Conservation (phyloP, 352 stramenopile species). For the Pythium biforme region DNA sequence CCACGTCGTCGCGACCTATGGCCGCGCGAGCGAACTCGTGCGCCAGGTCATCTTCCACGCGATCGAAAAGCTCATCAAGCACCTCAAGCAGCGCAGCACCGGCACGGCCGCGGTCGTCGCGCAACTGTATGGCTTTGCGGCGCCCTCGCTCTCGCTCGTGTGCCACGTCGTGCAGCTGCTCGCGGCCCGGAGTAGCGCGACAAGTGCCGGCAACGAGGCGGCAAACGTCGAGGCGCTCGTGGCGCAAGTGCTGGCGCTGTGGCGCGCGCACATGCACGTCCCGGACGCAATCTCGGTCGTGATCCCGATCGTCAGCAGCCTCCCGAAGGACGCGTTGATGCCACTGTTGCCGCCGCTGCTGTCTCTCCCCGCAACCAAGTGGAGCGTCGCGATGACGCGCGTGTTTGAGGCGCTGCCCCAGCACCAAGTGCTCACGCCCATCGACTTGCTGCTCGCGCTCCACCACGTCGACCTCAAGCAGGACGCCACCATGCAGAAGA, state of each 20-base stretch:
- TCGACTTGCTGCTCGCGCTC: constrained; percentile 70
- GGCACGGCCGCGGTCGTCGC: constrained; percentile 57
- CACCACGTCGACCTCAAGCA: constrained; percentile 75
- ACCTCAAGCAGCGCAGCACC: constrained; percentile 59
- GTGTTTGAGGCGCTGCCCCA: constrained; percentile 74
- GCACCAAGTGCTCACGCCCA: constrained; percentile 51
- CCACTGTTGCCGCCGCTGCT: constrained; percentile 61
- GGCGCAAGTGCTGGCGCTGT: constrained; percentile 60
- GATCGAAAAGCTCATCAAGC: constrained; percentile 86
- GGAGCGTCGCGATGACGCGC: constrained; percentile 69
- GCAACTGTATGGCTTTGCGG: constrained; percentile 63
- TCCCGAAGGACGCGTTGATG: constrained; percentile 56
- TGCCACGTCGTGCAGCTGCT: constrained; percentile 80
- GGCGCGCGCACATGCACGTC: constrained; percentile 52
- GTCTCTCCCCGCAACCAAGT: constrained; percentile 43
- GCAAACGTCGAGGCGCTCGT: constrained; percentile 50
- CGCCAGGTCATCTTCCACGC: constrained; percentile 70
- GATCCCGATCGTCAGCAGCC: constrained; percentile 60
- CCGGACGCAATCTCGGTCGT: constrained; percentile 65
- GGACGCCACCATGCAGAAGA: constrained; percentile 72
- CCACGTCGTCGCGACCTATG: constrained; percentile 63
- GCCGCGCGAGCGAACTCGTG: constrained; percentile 51
- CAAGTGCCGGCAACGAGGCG: constrained; percentile 23
- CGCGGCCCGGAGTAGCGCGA: constrained; percentile 32
- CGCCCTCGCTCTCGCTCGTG: constrained; percentile 60